Evolutionary conservation across 257 asterid genomes (phyloP).

Genomic region (Capsicum chinense): DNA sequence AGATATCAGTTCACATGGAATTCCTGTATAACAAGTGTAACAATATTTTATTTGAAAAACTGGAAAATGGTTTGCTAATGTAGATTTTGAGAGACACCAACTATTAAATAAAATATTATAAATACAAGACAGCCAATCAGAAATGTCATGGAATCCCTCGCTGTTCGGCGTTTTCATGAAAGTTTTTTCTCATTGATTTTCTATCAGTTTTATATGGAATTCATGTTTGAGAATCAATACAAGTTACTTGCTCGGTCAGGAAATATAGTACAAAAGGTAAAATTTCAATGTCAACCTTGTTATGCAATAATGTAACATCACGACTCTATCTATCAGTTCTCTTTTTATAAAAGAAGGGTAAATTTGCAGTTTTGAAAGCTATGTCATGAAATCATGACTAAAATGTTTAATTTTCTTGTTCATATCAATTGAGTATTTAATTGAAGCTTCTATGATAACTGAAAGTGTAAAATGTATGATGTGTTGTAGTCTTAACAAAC

Average conservation of each 20-base stretch:
- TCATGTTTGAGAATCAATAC: slow-evolving; percentile 84
- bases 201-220: slow-evolving; percentile 84
- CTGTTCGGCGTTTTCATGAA: not conserved
- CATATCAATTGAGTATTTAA: not conserved
- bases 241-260: slow-evolving; percentile 95
- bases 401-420: not conserved
- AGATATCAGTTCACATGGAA: slow-evolving; percentile 1
- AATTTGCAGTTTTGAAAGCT: not conserved
- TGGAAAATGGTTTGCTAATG: slow-evolving; percentile 17
- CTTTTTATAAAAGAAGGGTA: not conserved
- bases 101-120: no score
- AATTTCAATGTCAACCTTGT: slow-evolving; percentile 16
- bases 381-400: not conserved
- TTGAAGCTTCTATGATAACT: no score
- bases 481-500: no score
- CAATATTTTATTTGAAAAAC: not conserved
- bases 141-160: no score
- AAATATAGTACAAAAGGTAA: slow-evolving; percentile 86
- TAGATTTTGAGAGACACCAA: not conserved
- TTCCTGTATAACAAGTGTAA: not conserved
- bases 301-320: not conserved
- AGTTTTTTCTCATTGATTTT: not conserved
- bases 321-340: not conserved
- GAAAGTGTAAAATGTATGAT: no score
- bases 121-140: no score